Evolutionary conservation across 2,329 filamentous ascomycete species (phyloP).

Genomic region (Whalleya microplaca): DNA sequence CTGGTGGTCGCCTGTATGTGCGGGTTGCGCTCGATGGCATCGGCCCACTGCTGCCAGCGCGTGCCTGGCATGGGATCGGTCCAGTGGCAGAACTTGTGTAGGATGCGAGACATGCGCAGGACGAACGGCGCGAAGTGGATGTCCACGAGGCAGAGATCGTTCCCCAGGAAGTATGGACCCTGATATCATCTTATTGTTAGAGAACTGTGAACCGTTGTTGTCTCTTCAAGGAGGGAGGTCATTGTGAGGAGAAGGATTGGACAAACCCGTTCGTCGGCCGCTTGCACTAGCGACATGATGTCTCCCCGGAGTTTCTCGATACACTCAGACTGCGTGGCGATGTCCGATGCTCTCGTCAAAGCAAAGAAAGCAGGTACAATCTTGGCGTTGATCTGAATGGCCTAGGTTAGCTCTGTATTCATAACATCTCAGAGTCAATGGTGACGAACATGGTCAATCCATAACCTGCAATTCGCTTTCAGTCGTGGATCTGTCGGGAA

Average conservation of each 20-base stretch:
- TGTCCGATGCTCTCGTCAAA: slow-evolving; percentile 68
- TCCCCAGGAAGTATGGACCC: slow-evolving; percentile 70
- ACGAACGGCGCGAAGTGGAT: slow-evolving; percentile 78
- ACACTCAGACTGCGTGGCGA: slow-evolving; percentile 59
- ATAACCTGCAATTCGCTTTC: slow-evolving; percentile 75
- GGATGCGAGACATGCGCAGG: slow-evolving; percentile 66
- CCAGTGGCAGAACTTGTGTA: slow-evolving; percentile 69
- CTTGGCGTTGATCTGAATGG: slow-evolving; percentile 72
- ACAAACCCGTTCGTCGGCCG: slow-evolving; percentile 48
- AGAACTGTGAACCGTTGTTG: no score
- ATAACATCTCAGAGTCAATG: background rate
- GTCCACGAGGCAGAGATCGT: slow-evolving; percentile 66
- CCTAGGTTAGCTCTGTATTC: slow-evolving; percentile 4
- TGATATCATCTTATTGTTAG: slow-evolving; percentile 28
- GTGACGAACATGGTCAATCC: slow-evolving; percentile 73
- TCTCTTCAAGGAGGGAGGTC: no score
- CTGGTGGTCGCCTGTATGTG: slow-evolving; percentile 71
- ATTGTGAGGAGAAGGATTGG: no score
- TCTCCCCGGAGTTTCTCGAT: slow-evolving; percentile 66
- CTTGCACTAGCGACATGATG: slow-evolving; percentile 58
- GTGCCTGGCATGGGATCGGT: slow-evolving; percentile 63
- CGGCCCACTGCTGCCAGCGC: slow-evolving; percentile 71
- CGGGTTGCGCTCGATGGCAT: slow-evolving; percentile 67
- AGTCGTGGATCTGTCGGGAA: slow-evolving; percentile 67
- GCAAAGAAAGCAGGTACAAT: slow-evolving; percentile 79